Percentiles rank a stretch among this genome's conserved stretches.
Conservation (phyloP, 1,284 basidiomycete species). For the Ustilago xerochloae region DNA sequence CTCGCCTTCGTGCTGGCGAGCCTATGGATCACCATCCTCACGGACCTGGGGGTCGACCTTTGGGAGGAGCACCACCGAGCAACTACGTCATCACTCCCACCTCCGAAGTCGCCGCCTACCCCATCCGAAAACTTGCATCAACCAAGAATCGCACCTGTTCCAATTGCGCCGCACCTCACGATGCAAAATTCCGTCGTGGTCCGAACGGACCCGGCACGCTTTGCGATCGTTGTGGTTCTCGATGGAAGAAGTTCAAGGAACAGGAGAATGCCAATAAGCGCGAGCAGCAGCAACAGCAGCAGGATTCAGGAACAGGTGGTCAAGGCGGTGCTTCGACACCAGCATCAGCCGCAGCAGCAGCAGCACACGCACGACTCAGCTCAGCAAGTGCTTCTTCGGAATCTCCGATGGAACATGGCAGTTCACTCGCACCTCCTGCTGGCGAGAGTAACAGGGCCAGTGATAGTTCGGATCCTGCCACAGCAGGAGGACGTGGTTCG, state of each 20-base stretch:
- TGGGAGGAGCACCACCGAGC: not conserved
- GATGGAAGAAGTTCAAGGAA: slow-evolving; percentile 51
- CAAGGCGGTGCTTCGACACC: too few relatives aligned
- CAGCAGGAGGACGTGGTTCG: too few relatives aligned
- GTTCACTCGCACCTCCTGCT: not conserved
- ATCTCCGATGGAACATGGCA: slow-evolving; percentile 22
- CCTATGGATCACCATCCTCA: not conserved
- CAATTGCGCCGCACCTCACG: slow-evolving; percentile 50
- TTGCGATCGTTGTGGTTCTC: slow-evolving; percentile 51
- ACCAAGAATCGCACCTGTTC: slow-evolving; percentile 54
- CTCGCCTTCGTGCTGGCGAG: slow-evolving; percentile 8
- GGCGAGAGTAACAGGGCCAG: not conserved
- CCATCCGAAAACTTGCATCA: slow-evolving; percentile 49
- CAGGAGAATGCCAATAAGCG: slow-evolving; percentile 25
- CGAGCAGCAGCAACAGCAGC: slow-evolving; percentile 1
- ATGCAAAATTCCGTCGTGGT: slow-evolving; percentile 49
- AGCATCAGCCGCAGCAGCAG: slow-evolving; percentile 2
- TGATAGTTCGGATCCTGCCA: not conserved
- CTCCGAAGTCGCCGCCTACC: slow-evolving; percentile 15
- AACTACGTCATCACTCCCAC: slow-evolving; percentile 19
- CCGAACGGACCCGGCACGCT: slow-evolving; percentile 52
- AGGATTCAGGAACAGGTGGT: too few relatives aligned
- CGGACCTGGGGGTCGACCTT: slow-evolving; percentile 2
- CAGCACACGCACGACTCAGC: slow-evolving; percentile 29
- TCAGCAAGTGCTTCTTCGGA: slow-evolving; percentile 24